Conservation (phyloP, 768 basidiomycete genomes). For the Russula sp. region DNA sequence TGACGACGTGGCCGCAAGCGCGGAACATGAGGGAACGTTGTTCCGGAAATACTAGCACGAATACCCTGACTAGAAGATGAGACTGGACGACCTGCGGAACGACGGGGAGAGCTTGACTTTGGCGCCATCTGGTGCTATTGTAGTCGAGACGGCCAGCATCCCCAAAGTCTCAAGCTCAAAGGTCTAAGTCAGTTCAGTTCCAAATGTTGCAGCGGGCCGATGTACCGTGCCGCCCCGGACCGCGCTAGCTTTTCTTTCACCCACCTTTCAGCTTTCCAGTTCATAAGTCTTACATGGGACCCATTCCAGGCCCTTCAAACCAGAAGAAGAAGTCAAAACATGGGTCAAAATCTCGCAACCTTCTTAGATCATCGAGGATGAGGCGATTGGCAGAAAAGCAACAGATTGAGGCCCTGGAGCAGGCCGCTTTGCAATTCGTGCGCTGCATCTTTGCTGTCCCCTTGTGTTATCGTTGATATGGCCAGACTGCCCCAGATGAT, state of each 20-base stretch:
- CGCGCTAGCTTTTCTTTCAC: no score
- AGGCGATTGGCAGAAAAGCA: slow-evolving; percentile 20
- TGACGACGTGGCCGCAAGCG: slow-evolving; percentile 14
- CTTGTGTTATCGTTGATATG: neutral
- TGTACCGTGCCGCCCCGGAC: no score
- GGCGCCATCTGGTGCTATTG: neutral
- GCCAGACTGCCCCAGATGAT: slow-evolving; percentile 10
- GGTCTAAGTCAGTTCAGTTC: no score
- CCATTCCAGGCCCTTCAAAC: slow-evolving; percentile 7
- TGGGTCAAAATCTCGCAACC: neutral
- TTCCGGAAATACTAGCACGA: slow-evolving; percentile 7
- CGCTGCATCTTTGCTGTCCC: neutral
- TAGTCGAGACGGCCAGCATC: neutral
- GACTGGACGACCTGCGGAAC: neutral
- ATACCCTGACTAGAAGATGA: slow-evolving; percentile 4
- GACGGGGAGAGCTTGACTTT: neutral
- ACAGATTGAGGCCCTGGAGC: slow-evolving; percentile 16
- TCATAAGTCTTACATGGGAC: slow-evolving; percentile 9
- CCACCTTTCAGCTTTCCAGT: neutral
- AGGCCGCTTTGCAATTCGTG: slow-evolving; percentile 16
- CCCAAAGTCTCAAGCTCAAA: neutral
- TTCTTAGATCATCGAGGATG: slow-evolving; percentile 9
- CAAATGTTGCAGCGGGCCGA: neutral
- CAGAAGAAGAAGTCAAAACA: slow-evolving; percentile 8
- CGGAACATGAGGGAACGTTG: slow-evolving; percentile 5